phyloP scores from a whole-genome alignment of 768 basidiomycete genomes.

The Punctularia strigosozonata region DNA sequence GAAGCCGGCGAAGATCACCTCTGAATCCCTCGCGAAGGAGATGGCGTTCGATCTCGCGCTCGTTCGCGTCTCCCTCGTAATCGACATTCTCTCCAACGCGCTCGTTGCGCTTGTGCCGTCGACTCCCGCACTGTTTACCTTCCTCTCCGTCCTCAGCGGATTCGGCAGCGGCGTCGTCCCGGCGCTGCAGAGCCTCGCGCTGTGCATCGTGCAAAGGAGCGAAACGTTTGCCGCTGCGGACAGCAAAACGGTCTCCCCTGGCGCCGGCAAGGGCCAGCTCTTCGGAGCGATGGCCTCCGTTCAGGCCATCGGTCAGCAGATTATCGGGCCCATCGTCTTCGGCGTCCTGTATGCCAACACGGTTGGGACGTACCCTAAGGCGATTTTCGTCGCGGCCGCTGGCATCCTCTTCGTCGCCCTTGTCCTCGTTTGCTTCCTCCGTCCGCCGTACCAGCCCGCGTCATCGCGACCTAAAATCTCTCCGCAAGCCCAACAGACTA shows the following conservation, averaged over 20 bases:
- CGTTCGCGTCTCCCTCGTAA: constrained; percentile 47
- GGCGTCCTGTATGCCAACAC: constrained; percentile 54
- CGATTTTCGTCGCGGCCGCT: constrained; percentile 53
- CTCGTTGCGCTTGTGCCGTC: constrained; percentile 33
- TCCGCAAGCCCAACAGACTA: too few species aligned
- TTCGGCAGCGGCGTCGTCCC: constrained; percentile 63
- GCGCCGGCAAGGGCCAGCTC: constrained; percentile 34
- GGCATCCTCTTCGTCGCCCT: constrained; percentile 41
- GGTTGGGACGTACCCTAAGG: constrained; percentile 52
- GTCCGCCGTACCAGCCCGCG: constrained; percentile 18
- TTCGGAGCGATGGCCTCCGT: constrained; percentile 66
- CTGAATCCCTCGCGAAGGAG: constrained; percentile 42
- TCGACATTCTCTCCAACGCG: constrained; percentile 55
- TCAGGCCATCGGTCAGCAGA: constrained; percentile 52
- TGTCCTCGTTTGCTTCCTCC: constrained; percentile 30
- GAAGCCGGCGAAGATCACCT: constrained; percentile 29
- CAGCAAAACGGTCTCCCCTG: constrained; percentile 22
- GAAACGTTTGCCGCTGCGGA: constrained; percentile 1
- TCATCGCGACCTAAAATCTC: too few species aligned
- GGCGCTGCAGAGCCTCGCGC: constrained; percentile 59
- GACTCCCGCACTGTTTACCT: constrained; percentile 36
- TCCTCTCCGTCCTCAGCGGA: constrained; percentile 47
- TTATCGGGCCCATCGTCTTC: constrained; percentile 52
- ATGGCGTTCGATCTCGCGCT: constrained; percentile 60
- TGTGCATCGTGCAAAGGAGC: constrained; percentile 40